Evolutionary conservation across 768 basidiomycete species (phyloP).

Genomic region (Boletus edulis): DNA sequence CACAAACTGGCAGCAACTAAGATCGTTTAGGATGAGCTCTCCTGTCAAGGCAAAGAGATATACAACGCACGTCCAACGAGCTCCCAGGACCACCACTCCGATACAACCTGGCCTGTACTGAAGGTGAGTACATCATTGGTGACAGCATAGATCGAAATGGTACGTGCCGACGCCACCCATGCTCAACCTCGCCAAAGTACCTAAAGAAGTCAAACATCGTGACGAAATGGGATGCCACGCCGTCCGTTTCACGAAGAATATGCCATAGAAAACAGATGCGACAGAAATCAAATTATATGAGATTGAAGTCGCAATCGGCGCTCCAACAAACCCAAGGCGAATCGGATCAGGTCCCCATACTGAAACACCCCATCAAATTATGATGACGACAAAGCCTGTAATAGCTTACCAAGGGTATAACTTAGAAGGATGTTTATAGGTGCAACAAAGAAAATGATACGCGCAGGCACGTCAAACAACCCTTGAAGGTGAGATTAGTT

Average conservation of each 20-base stretch:
- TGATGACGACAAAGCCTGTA: neutral
- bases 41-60: neutral
- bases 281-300: slow-evolving; percentile 81
- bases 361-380: slow-evolving; percentile 54
- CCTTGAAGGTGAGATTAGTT: slow-evolving; percentile 38
- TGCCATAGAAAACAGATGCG: slow-evolving; percentile 58
- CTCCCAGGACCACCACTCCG: slow-evolving; percentile 99
- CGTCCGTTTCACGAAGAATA: slow-evolving; percentile 60
- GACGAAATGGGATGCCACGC: slow-evolving; percentile 84
- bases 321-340: slow-evolving; percentile 87
- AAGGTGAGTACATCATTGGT: neutral
- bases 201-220: slow-evolving; percentile 63
- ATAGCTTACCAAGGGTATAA: slow-evolving; percentile 64
- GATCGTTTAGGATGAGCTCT: slow-evolving; percentile 1
- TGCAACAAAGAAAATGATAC: slow-evolving; percentile 76
- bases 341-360: slow-evolving; percentile 87
- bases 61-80: slow-evolving; percentile 49
- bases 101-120: slow-evolving; percentile 64
- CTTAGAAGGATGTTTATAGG: slow-evolving; percentile 85
- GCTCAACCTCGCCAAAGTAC: slow-evolving; percentile 70
- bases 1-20: slow-evolving; percentile 54
- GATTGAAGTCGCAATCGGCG: slow-evolving; percentile 84
- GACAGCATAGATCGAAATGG: neutral
- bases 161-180: slow-evolving; percentile 70
- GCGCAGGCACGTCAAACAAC: slow-evolving; percentile 81